These are phyloP conservation scores for Agapanthus africanus DNA, from an alignment of 106 monocot genomes.

Conservation along the genomic window DNA sequence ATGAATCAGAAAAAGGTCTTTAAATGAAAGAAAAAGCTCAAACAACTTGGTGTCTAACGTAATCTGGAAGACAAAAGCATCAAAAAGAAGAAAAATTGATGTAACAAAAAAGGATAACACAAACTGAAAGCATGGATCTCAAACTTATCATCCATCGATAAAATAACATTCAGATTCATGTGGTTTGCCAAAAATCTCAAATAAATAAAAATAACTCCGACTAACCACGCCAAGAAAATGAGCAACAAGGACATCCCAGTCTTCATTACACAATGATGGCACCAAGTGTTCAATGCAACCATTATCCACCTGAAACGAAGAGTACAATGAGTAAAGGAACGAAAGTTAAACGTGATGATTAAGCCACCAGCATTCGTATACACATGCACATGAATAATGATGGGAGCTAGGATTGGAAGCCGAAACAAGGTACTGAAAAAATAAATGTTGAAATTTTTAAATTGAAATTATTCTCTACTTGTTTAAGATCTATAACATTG, in stretches of 20 bases:
- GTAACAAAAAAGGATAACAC: too few relatives aligned
- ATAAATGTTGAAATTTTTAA: background rate
- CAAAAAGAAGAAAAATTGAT: background rate
- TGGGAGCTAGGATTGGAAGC: background rate
- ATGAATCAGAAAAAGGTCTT: background rate
- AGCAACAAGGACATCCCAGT: slow-evolving; percentile 98
- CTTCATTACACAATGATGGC: slow-evolving; percentile 71
- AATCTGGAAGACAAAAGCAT: background rate
- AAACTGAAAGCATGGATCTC: too few relatives aligned
- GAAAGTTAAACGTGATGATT: background rate
- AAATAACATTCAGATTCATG: too few relatives aligned
- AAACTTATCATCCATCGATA: too few relatives aligned
- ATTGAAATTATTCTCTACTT: background rate
- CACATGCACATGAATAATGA: background rate
- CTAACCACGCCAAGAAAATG: slow-evolving; percentile 99
- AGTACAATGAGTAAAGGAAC: background rate
- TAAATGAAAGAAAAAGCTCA: background rate
- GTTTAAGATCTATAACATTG: background rate
- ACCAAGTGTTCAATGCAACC: slow-evolving; percentile 77
- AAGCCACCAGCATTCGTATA: background rate
- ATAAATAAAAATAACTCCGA: slow-evolving; percentile 3
- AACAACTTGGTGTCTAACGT: background rate
- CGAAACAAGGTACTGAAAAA: background rate
- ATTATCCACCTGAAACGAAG: slow-evolving; percentile 65
- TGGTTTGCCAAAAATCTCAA: background rate